Percentiles rank a stretch among this genome's conserved stretches.
Conservation (phyloP, 1,284 basidiomycete genomes). For the Cryptococcus amylolentus region DNA sequence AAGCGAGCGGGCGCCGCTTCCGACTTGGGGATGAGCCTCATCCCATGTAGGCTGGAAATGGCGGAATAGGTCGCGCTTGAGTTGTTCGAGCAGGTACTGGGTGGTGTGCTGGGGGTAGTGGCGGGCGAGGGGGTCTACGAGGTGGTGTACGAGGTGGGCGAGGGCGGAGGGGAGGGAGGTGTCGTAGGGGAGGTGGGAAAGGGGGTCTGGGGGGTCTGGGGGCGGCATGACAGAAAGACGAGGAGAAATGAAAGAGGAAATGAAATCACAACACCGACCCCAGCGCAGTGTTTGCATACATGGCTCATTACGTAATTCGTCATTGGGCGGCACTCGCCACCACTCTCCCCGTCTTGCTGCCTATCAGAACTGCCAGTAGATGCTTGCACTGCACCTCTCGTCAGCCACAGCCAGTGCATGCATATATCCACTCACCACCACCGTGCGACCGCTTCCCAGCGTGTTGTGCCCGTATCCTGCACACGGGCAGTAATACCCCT, state of each 20-base stretch:
- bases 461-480: constrained; percentile 42
- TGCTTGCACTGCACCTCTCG: constrained; percentile 40
- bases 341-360: constrained; percentile 24
- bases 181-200: constrained; percentile 11
- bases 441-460: constrained; percentile 27
- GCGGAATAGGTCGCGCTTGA: constrained; percentile 21
- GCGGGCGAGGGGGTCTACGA: constrained; percentile 34
- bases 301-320: neutral
- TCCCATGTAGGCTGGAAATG: constrained; percentile 40
- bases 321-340: constrained; percentile 7
- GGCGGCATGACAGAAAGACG: neutral
- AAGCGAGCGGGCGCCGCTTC: constrained; percentile 42
- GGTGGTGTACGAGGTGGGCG: constrained; percentile 35
- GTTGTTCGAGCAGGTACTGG: constrained; percentile 27
- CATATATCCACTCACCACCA: constrained; percentile 27
- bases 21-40: constrained; percentile 30
- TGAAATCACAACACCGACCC: neutral
- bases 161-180: constrained; percentile 37
- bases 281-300: neutral
- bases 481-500: constrained; percentile 42
- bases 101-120: constrained; percentile 35
- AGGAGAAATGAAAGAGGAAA: neutral
- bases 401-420: neutral
- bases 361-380: constrained; percentile 37
- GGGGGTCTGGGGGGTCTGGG: neutral